A percentile compares a stretch with the other conserved stretches of the same genome.
Conservation (phyloP, 139 green algal species). For the Micractinium conductrix region DNA sequence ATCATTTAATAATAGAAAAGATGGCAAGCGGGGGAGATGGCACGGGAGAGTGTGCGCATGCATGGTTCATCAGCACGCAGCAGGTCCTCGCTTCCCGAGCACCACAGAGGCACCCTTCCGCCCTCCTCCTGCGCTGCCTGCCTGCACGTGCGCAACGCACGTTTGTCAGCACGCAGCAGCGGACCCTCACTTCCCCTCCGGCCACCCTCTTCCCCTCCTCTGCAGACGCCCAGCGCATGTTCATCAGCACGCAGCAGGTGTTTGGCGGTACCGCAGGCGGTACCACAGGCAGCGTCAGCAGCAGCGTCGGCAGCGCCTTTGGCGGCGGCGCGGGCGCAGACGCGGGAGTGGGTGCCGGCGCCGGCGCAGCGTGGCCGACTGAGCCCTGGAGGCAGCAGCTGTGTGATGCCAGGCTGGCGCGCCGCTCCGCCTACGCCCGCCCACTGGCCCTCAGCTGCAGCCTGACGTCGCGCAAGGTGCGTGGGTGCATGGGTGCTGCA, state of each 20-base stretch:
- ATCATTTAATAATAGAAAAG: not conserved
- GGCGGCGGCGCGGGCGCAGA: not conserved
- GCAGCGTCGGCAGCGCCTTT: not conserved
- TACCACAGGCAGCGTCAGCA: not conserved
- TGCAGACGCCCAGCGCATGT: not conserved
- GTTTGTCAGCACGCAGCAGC: not conserved
- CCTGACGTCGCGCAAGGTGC: constrained; percentile 11
- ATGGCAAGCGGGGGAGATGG: not conserved
- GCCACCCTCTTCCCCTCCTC: not conserved
- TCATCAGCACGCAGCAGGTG: not conserved
- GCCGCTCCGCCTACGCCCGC: not conserved
- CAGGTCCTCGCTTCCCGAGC: too few relatives aligned
- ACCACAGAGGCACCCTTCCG: not conserved
- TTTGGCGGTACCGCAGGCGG: not conserved
- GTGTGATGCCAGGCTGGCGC: not conserved
- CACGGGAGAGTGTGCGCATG: too few relatives aligned
- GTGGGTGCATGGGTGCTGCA: not conserved
- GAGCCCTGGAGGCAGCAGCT: not conserved
- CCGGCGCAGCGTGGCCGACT: too few relatives aligned
- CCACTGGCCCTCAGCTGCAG: not conserved
- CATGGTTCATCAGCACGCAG: too few relatives aligned
- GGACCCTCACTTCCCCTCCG: not conserved
- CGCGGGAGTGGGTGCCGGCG: too few relatives aligned
- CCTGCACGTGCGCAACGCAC: not conserved
- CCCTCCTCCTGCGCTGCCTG: not conserved